Conservation (phyloP, 345 rosid species). For the Psidium friedrichsthalianum region DNA sequence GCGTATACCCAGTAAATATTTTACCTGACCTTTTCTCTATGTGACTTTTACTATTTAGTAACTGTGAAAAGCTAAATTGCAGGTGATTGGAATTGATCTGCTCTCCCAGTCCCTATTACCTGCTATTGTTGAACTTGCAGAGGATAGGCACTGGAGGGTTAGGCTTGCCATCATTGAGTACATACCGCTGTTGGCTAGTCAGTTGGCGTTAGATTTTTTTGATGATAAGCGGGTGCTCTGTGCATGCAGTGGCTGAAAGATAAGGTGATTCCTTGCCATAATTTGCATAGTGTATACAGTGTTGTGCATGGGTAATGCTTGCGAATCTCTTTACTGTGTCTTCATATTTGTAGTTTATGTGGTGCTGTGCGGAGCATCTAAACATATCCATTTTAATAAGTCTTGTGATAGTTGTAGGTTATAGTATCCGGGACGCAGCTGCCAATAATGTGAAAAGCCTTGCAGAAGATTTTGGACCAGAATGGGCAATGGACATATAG, state of each 20-base stretch:
- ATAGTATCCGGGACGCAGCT: slow-evolving; percentile 91
- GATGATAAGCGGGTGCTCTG: slow-evolving; percentile 82
- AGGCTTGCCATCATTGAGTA: slow-evolving; percentile 93
- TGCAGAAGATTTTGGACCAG: slow-evolving; percentile 96
- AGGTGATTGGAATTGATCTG: slow-evolving; percentile 96
- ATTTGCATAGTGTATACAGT: not conserved
- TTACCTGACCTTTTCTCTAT: not conserved
- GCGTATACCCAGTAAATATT: not conserved
- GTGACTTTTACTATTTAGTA: not conserved
- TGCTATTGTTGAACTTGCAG: slow-evolving; percentile 96
- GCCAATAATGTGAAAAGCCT: slow-evolving; percentile 91
- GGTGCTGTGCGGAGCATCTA: not conserved
- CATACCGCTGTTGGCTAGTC: slow-evolving; percentile 87
- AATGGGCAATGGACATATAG: slow-evolving; percentile 98
- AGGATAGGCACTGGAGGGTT: slow-evolving; percentile 97
- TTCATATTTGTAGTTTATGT: not conserved
- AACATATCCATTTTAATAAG: not conserved
- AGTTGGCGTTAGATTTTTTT: slow-evolving; percentile 77
- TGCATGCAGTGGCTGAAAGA: slow-evolving; percentile 98
- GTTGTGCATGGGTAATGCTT: not conserved
- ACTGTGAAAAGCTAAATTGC: slow-evolving; percentile 4
- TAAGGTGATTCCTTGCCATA: slow-evolving; percentile 36
- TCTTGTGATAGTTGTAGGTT: slow-evolving; percentile 35
- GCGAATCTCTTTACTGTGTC: not conserved
- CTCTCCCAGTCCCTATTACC: slow-evolving; percentile 86